Evolutionary conservation across 169 alveolate genomes (phyloP).

Genomic region (Plasmodium gaboni): DNA sequence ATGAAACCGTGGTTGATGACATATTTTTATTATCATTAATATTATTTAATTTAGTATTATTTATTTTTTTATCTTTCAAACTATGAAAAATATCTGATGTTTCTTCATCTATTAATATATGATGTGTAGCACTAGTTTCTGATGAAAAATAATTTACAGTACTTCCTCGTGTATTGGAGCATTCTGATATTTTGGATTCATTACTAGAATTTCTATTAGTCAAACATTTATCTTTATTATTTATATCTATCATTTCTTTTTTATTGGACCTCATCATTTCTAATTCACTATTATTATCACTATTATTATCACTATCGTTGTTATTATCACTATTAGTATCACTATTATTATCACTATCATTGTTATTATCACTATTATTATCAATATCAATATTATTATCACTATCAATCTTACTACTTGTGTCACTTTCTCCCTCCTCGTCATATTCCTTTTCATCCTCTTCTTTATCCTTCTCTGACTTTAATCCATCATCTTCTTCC

Average conservation of each 20-base stretch:
- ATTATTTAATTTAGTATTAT: not conserved
- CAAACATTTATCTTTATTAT: not conserved
- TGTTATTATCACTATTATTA: conserved; percentile 76
- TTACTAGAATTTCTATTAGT: not conserved
- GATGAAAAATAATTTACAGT: conserved; percentile 7
- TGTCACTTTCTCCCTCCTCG: conserved; percentile 79
- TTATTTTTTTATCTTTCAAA: not conserved
- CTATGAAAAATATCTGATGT: not conserved
- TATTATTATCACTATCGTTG: conserved; percentile 80
- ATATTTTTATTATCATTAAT: not conserved
- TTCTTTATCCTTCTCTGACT: conserved; percentile 77
- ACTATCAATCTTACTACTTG: conserved; percentile 28
- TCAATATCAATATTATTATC: conserved; percentile 78
- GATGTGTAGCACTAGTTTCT: conserved; percentile 12
- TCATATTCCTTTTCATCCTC: conserved; percentile 82
- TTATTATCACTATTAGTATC: conserved; percentile 81
- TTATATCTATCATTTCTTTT: not conserved
- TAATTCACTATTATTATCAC: conserved; percentile 49
- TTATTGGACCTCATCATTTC: conserved; percentile 15
- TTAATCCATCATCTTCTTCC: conserved; percentile 64
- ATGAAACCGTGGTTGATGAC: conserved; percentile 1
- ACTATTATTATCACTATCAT: conserved; percentile 79
- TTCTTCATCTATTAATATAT: conserved; percentile 5
- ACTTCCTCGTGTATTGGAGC: not conserved
- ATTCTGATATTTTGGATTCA: not conserved